Base-by-base conservation (phyloP, 2,329 filamentous ascomycete species). In the Metarhizium humberi region DNA sequence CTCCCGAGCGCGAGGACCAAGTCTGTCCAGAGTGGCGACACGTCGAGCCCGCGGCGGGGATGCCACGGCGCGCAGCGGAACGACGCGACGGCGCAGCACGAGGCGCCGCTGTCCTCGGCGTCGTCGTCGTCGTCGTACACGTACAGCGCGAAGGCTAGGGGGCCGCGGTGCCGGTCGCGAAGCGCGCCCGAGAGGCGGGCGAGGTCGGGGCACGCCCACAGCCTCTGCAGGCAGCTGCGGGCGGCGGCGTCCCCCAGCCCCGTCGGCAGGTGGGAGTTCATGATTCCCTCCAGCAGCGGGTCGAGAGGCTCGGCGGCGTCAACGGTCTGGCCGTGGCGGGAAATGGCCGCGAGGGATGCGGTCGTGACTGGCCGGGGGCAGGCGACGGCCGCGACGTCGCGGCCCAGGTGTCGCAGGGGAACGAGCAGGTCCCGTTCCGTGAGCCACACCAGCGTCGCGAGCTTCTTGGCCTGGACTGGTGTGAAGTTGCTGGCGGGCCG, bases 81-180 rank as follows among this genome's bases (percentile, higher is more conserved):
- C 4, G 30, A 34, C 6, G 43, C 52, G 14, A 49, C 20, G 8
- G 52, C 52, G 11, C 45, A 46, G 11, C 3, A 29, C 10, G n/a
- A 32, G 30, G 25, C 11, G 38, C n/a, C 34, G 45, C 46, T 46
- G 32, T 49, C 45, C 10, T 53, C 43, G 29, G 45, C 45, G 14
- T 53, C 52, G 43, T 53, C 52, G 45, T 53, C 52, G 45, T 53
- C 52, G 32, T 53, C 52, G 52, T 53, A 49, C 8, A 53, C 32
- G 52, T 40, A 46, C 32, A 53, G 25, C 30, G 40, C n/a, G 16
- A 48, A 53, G 1, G 29, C 52, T 6, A 53, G 52, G 8, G 45
- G 30, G 45, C 16, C 4, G 16, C 32, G 42, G 11, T 53, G 43
- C 25, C 25, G 20, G 25, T 48, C 45, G 25, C 45, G 43, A 16